Conservation (phyloP, 2,329 filamentous ascomycete species). For the Paecilomyces niveus region DNA sequence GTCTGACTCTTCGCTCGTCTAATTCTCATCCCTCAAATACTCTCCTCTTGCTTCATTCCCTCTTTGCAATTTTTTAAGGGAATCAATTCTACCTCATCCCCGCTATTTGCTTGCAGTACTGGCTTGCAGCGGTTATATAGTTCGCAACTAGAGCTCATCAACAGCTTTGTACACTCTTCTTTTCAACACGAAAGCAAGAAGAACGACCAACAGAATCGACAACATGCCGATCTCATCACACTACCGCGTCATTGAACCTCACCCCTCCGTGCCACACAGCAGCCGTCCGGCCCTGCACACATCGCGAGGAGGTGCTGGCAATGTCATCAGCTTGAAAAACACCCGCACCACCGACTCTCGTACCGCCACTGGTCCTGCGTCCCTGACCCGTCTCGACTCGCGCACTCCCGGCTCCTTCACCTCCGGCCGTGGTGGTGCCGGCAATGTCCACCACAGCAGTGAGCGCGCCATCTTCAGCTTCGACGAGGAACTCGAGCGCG, state of each 20-base stretch:
- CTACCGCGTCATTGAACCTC: constrained; percentile 55
- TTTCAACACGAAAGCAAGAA: constrained; percentile 4
- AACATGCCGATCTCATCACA: constrained; percentile 27
- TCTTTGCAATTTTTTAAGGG: not conserved
- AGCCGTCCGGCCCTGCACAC: constrained; percentile 44
- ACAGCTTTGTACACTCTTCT: not conserved
- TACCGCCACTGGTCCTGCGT: constrained; percentile 40
- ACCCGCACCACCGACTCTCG: constrained; percentile 43
- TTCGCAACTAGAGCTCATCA: not conserved
- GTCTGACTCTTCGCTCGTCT: not conserved
- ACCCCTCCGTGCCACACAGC: constrained; percentile 48
- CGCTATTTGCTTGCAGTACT: not conserved
- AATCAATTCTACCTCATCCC: not conserved
- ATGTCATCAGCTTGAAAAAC: constrained; percentile 48
- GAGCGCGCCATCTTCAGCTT: constrained; percentile 60
- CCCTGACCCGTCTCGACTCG: constrained; percentile 43
- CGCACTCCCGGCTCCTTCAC: constrained; percentile 34
- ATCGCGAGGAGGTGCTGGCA: constrained; percentile 54
- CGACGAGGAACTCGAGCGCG: constrained; percentile 57
- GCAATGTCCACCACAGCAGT: constrained; percentile 32
- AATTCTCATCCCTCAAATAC: not conserved
- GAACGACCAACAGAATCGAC: constrained; percentile 8
- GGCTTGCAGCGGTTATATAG: constrained; percentile 1
- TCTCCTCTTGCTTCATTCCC: not conserved
- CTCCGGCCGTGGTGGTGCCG: constrained; percentile 49